Evolutionary conservation across 495 filamentous ascomycete species (phyloP), one percentile per base, ranked within the genome.

Genomic region (Talaromyces nanjingensis): DNA sequence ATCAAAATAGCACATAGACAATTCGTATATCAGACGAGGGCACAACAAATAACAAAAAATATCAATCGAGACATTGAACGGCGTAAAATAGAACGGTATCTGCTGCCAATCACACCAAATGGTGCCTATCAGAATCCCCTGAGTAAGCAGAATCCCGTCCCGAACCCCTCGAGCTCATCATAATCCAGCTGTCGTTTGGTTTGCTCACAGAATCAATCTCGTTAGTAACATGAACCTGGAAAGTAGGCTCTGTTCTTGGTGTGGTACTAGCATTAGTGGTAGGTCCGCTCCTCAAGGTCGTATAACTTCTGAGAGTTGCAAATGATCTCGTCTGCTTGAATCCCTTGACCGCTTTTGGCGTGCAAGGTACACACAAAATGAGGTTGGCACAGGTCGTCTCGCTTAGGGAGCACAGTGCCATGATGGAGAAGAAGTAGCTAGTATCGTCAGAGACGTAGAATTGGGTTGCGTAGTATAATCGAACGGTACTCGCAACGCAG

Each of bases 161-260:
- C 6, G 47, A 53, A 0, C 4, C 47, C 18, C 18, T 53, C 18
- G 18, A 53, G 47, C 47, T 53, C 47, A 53, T 53, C 47, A 53
- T 53, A 12, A 53, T 22, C 47, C 47, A 53, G 20, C 5, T 20
- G 18, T 53, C 2, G 11, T 53, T 53, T 22, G 47, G 47, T 53
- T 53, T 53, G 47, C 47, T 53, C 22, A 53, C 47, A 53, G 47
- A 53, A 53, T 53, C 47, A 53, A 53, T 53, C 47, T 53, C 47
- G 5, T 53, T 53, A 24, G 47, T 53, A 0, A 53, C 47, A 53
- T 53, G 47, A 53, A 53, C 47, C 47, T 53, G 47, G 4, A 53
- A 9, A 24, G 47, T 53, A 11, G 47, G 47, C 5, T 53, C 47
- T 2, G 47, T 53, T 22, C 47, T 20, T 8, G n/a, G 2, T 53